phyloP scores from a whole-genome alignment of 2,329 filamentous ascomycete genomes.

The Clonostachys rosea region DNA sequence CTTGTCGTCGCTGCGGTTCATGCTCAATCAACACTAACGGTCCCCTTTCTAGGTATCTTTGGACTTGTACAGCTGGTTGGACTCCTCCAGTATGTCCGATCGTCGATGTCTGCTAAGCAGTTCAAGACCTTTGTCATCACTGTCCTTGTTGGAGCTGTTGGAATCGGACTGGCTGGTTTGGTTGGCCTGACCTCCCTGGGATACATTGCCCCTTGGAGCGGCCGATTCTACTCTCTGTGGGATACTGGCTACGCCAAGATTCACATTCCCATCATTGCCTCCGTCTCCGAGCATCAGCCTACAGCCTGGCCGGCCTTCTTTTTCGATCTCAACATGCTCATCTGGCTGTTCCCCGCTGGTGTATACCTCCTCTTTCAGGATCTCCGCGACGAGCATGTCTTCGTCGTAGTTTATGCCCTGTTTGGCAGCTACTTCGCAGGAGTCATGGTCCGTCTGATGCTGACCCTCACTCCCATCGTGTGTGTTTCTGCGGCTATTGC shows the following conservation, averaged over 20 bases:
- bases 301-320: slow-evolving; percentile 99
- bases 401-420: slow-evolving; percentile 94
- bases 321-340: slow-evolving; percentile 96
- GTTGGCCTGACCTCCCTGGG: slow-evolving; percentile 84
- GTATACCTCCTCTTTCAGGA: slow-evolving; percentile 97
- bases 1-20: background rate
- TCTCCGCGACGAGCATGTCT: slow-evolving; percentile 93
- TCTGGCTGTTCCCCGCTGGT: slow-evolving; percentile 98
- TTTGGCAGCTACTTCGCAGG: slow-evolving; percentile 97
- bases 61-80: slow-evolving; percentile 91
- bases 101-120: slow-evolving; percentile 86
- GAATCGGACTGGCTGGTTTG: slow-evolving; percentile 68
- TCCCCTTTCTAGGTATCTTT: slow-evolving; percentile 68
- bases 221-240: slow-evolving; percentile 98
- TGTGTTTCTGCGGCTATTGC: slow-evolving; percentile 91
- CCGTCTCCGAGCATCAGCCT: slow-evolving; percentile 98
- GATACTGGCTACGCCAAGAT: slow-evolving; percentile 99
- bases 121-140: slow-evolving; percentile 86
- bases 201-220: slow-evolving; percentile 94
- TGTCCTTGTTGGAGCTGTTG: slow-evolving; percentile 70
- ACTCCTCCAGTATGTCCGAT: slow-evolving; percentile 85
- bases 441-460: slow-evolving; percentile 99
- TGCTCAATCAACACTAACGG: background rate
- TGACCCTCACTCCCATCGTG: slow-evolving; percentile 92
- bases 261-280: slow-evolving; percentile 98